Base-by-base conservation (phyloP, 2,329 filamentous ascomycete genomes). In the Exophiala sideris region DNA sequence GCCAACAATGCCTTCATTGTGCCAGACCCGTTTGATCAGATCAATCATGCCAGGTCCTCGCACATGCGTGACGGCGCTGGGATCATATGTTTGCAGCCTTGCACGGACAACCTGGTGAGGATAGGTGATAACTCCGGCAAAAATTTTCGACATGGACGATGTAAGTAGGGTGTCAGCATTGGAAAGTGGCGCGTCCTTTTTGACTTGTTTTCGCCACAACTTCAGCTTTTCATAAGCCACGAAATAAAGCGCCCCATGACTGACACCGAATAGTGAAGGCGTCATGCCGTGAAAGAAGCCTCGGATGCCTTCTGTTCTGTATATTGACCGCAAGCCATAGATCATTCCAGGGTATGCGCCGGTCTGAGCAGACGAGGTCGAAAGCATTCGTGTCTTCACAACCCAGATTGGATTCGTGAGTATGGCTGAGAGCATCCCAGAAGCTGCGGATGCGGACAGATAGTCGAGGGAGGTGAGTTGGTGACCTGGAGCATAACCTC, bases 321-420 rank as follows among this genome's bases (percentile, higher is more conserved):
- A 80, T 16, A 99, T 82, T 41, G 83, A 79, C 35, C 70, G 71
- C 2, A 85, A 81, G 24, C 94, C 94, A 45, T 85, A 79, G 61
- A 79, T 74, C 77, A 96, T 89, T 61, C 83, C 86, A 12, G 82
- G 79, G 71, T 99, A 99, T 1, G 92, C 94, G 11, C 90, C 90
- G 1, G 79, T 81, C 5, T 84, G 79, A 50, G 82, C 78, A 46
- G 83, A 82, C 62, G 94, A 89, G 3, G 89, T 91, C 29, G 91
- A 90, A 20, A 97, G 78, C 91, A 99, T 97, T 59, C 94, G 87
- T 7, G 92, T 97, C 77, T 97, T 97, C 70, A 99, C 84, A 2
- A 99, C 94, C 94, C 94, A 99, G 64, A 99, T 86, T 2, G 94
- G 94, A 69, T 97, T 97, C 29, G 94, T 97, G 61, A 92, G 79